Percentiles rank a stretch among this genome's conserved stretches.
Conservation (phyloP, 1,284 basidiomycete species). For the Tetrapyrgos nigripes region DNA sequence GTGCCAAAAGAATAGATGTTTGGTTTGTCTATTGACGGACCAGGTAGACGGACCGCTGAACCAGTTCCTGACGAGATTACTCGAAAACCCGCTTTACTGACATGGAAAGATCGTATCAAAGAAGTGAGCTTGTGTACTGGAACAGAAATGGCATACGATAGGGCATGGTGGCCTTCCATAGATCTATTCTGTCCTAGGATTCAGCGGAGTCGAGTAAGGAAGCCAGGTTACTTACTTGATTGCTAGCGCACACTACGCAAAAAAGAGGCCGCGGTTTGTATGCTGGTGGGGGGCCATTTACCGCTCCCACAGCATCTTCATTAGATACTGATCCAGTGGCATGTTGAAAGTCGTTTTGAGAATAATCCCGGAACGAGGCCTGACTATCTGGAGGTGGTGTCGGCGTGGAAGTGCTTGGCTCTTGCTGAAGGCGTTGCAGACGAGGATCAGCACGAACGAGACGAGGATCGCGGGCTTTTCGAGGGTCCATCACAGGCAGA, state of each 20-base stretch:
- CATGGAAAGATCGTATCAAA: background rate
- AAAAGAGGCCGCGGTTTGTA: slow-evolving; percentile 82
- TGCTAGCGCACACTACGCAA: slow-evolving; percentile 98
- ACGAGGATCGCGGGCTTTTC: slow-evolving; percentile 80
- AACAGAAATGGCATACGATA: slow-evolving; percentile 66
- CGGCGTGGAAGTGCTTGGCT: slow-evolving; percentile 46
- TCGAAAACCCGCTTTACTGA: slow-evolving; percentile 85
- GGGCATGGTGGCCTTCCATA: slow-evolving; percentile 96
- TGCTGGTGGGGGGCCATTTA: slow-evolving; percentile 20
- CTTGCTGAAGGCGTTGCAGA: slow-evolving; percentile 57
- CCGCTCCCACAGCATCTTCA: background rate
- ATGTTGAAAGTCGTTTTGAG: slow-evolving; percentile 12
- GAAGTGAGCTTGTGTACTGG: slow-evolving; percentile 11
- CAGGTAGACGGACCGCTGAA: slow-evolving; percentile 95
- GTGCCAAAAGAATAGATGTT: slow-evolving; percentile 98
- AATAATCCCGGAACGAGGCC: slow-evolving; percentile 12
- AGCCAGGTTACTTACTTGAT: slow-evolving; percentile 71
- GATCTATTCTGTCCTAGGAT: slow-evolving; percentile 85
- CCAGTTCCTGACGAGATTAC: slow-evolving; percentile 97
- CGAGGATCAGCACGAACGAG: slow-evolving; percentile 73
- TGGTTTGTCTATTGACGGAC: slow-evolving; percentile 95
- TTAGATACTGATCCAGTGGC: background rate
- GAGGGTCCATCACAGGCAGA: slow-evolving; percentile 67
- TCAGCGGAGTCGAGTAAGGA: slow-evolving; percentile 17
- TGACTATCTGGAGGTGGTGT: slow-evolving; percentile 40